Evolutionary conservation across 1,284 basidiomycete species (phyloP).

Genomic region (Meripilus lineatus): DNA sequence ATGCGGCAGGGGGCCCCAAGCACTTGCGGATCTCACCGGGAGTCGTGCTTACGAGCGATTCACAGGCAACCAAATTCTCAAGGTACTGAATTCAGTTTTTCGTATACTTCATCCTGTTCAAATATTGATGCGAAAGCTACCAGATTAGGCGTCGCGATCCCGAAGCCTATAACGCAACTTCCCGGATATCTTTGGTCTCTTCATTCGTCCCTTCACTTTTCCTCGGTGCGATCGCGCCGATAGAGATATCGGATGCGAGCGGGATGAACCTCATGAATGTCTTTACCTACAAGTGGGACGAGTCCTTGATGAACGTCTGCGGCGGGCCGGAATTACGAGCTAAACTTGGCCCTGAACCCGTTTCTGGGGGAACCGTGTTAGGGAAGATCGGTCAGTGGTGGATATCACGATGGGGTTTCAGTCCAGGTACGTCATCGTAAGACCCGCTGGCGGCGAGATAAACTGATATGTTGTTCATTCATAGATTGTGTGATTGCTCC

Average conservation of each 20-base stretch:
- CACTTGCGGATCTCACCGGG: conserved; percentile 72
- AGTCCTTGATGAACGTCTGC: conserved; percentile 53
- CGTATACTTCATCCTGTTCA: conserved; percentile 3
- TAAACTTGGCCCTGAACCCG: conserved; percentile 81
- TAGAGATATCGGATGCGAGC: conserved; percentile 81
- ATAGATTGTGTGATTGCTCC: conserved; percentile 79
- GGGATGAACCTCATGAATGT: conserved; percentile 89
- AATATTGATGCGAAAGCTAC: conserved; percentile 12
- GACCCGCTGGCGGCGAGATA: not conserved
- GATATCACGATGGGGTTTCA: conserved; percentile 74
- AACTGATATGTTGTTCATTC: conserved; percentile 4
- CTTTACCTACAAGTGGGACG: conserved; percentile 65
- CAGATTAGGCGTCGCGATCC: conserved; percentile 59
- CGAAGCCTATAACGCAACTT: conserved; percentile 60
- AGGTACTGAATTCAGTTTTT: conserved; percentile 40
- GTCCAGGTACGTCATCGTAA: conserved; percentile 40
- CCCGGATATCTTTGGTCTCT: conserved; percentile 76
- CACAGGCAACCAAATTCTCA: conserved; percentile 82
- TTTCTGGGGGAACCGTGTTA: conserved; percentile 60
- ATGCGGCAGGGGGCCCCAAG: conserved; percentile 60
- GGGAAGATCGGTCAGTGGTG: conserved; percentile 72
- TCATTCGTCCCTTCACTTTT: conserved; percentile 84
- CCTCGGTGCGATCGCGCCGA: conserved; percentile 59
- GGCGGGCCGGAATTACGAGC: conserved; percentile 60
- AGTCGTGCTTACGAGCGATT: conserved; percentile 87